Percentiles rank a stretch among this genome's conserved stretches.
These are phyloP conservation scores for Byssochlamys sp. DNA, from an alignment of 2,329 filamentous ascomycete genomes.

Conservation along the genomic window DNA sequence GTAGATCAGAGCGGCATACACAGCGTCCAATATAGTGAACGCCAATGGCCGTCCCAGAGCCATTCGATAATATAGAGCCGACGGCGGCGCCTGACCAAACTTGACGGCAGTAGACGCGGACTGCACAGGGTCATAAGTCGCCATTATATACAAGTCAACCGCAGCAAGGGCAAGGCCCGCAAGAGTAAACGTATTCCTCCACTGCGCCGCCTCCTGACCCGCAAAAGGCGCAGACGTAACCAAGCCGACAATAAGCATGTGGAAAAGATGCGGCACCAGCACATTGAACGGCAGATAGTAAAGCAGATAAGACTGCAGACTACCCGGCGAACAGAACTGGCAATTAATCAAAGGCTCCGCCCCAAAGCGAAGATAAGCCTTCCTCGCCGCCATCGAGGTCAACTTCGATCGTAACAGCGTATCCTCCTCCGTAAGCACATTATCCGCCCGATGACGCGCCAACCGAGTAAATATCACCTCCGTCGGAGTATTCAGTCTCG, in stretches of 20 bases:
- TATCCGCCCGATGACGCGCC: slow-evolving; percentile 30
- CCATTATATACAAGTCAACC: slow-evolving; percentile 57
- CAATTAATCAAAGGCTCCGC: slow-evolving; percentile 64
- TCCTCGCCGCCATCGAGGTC: slow-evolving; percentile 58
- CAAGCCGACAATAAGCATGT: slow-evolving; percentile 62
- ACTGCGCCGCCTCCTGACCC: slow-evolving; percentile 54
- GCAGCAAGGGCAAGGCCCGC: slow-evolving; percentile 49
- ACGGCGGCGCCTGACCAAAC: slow-evolving; percentile 51
- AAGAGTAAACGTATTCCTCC: slow-evolving; percentile 62
- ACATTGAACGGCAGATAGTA: slow-evolving; percentile 65
- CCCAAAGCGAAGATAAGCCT: slow-evolving; percentile 77
- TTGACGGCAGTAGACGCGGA: slow-evolving; percentile 52
- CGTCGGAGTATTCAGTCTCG: slow-evolving; percentile 73
- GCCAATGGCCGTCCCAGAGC: slow-evolving; percentile 53
- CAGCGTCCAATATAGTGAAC: slow-evolving; percentile 56
- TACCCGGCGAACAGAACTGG: slow-evolving; percentile 69
- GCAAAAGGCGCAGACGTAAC: slow-evolving; percentile 61
- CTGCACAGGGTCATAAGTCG: slow-evolving; percentile 50
- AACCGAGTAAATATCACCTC: slow-evolving; percentile 77
- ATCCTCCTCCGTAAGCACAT: slow-evolving; percentile 46
- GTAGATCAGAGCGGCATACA: slow-evolving; percentile 59
- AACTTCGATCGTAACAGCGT: slow-evolving; percentile 58
- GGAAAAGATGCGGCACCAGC: slow-evolving; percentile 66
- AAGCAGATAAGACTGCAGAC: slow-evolving; percentile 61
- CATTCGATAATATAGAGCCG: slow-evolving; percentile 31